These are phyloP conservation scores for Aspergillus amoenus DNA, from an alignment of 2,329 filamentous ascomycete species.

Conservation along the genomic window DNA sequence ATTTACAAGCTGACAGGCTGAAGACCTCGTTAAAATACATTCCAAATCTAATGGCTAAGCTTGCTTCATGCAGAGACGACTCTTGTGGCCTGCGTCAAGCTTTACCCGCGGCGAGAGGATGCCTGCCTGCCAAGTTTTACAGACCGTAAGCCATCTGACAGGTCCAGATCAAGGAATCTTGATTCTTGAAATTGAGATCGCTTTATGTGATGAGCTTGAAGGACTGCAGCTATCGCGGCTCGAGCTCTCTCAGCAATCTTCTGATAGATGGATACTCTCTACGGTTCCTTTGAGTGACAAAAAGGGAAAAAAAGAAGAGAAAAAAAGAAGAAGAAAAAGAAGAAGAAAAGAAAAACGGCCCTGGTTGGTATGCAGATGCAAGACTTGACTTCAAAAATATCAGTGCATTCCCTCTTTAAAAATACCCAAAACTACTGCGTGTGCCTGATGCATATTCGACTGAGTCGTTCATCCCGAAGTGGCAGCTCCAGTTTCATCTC, in stretches of 20 bases:
- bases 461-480: background rate
- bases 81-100: background rate
- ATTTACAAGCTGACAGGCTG: background rate
- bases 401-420: background rate
- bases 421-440: background rate
- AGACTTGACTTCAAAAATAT: background rate
- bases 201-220: background rate
- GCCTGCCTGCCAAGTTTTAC: background rate
- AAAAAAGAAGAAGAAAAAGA: background rate
- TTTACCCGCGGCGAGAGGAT: background rate
- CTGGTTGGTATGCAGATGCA: background rate
- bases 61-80: background rate
- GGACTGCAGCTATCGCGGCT: background rate
- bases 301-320: no score
- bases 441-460: background rate
- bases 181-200: background rate
- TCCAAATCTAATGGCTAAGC: background rate
- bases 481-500: background rate
- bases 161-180: conserved; percentile 7
- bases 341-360: background rate
- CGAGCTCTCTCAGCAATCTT: background rate
- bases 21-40: background rate
- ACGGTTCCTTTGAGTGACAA: background rate
- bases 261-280: background rate
- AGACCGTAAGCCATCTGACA: conserved; percentile 3